A percentile compares a stretch with the other conserved stretches of the same genome.
phyloP scores from a whole-genome alignment of 352 stramenopile species.

The Elongisporangium anandrum region DNA sequence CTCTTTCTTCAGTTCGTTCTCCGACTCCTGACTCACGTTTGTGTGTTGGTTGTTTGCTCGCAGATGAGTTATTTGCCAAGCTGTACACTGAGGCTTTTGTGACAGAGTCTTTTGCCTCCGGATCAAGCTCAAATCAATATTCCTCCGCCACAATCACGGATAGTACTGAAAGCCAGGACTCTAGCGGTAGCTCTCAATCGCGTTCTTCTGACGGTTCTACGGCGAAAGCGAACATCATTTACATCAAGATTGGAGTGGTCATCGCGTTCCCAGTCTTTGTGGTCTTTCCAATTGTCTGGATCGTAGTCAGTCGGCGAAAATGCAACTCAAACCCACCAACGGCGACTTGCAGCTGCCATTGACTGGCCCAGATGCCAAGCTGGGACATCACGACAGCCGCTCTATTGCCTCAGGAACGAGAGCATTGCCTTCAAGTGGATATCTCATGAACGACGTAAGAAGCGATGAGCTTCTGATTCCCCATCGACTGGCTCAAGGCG shows the following conservation, averaged over 20 bases:
- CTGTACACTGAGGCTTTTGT: slow-evolving; percentile 18
- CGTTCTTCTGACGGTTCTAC: not conserved
- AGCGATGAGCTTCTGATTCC: slow-evolving; percentile 54
- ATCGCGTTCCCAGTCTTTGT: slow-evolving; percentile 4
- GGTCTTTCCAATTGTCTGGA: not conserved
- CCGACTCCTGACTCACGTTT: slow-evolving; percentile 1
- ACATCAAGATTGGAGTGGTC: slow-evolving; percentile 9
- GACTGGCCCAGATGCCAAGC: slow-evolving; percentile 1
- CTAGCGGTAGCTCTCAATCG: not conserved
- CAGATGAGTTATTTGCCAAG: slow-evolving; percentile 22
- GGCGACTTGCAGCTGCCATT: slow-evolving; percentile 10
- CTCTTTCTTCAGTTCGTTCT: not conserved
- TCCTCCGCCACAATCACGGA: slow-evolving; percentile 5
- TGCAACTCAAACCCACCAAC: not conserved
- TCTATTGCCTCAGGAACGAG: not conserved
- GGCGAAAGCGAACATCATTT: not conserved
- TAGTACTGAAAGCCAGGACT: no score
- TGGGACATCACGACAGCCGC: slow-evolving; percentile 4
- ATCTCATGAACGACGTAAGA: slow-evolving; percentile 59
- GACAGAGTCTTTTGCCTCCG: slow-evolving; percentile 2
- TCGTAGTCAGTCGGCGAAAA: slow-evolving; percentile 4
- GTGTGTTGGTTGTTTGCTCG: not conserved
- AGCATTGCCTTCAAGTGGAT: slow-evolving; percentile 21
- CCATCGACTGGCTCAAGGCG: slow-evolving; percentile 39
- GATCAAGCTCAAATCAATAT: slow-evolving; percentile 4